Evolutionary conservation across 306 rosid species (phyloP), one percentile per base, ranked within the genome.

Genomic region (Cucumis cinereus): DNA sequence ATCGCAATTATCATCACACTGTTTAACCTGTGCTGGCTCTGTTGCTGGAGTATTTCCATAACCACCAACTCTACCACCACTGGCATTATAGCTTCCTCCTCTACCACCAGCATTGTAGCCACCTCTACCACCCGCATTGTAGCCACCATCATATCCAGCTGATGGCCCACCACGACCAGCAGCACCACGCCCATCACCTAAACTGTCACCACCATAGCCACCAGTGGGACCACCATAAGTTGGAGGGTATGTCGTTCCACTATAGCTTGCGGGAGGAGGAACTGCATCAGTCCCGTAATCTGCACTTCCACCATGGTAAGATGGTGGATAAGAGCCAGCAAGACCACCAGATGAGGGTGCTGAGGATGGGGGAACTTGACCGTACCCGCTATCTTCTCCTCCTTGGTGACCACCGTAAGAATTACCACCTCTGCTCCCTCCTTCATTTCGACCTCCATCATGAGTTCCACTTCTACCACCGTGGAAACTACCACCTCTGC

Each of bases 191-290:
- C 81, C 85, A 84, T 86, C 92, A 24, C 84, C 89, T 5, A 10
- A 28, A 82, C 77, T 81, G 24, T 83, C 89, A 26, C 91, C 86
- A 77, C 91, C 91, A 80, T 90, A 84, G 79, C 98, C 86, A 66
- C 92, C 92, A 0, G 28, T 28, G 5, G 84, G 86, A 60, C 89
- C 98, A 16, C 96, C 91, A 79, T 95, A 92, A 16, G 97, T 92
- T 63, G 98, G 97, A 41, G 99, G 98, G 78, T 89, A 85, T 0
- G 99, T 86, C 55, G 84, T 61, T 40, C 97, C 98, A 40, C 96
- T 79, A 82, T 90, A 95, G 80, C 91, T 89, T 38, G 93, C 79
- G 8, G 99, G 97, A 35, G 97, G 98, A 59, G 99, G 99, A 84
- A 90, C 96, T 9, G 98, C 99, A 64, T 94, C 97, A 2, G 91